A percentile compares a stretch with the other conserved stretches of the same genome.
These are phyloP conservation scores for Sequoiadendron giganteum DNA, from an alignment of 75 land plant species.

Conservation along the genomic window DNA sequence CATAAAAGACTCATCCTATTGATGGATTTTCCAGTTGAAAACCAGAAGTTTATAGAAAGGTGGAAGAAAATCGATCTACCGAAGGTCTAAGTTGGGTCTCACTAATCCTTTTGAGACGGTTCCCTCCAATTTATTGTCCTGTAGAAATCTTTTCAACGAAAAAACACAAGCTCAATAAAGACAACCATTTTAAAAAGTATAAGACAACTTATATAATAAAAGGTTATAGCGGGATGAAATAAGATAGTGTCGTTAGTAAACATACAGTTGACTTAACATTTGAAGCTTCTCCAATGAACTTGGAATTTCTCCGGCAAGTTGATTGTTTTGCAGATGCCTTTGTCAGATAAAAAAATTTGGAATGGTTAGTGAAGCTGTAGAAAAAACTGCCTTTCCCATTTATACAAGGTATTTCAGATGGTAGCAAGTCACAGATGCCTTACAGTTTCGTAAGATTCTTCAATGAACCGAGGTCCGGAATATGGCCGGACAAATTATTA, in stretches of 20 bases:
- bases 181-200: no score
- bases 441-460: background rate
- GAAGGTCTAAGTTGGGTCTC: background rate
- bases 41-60: background rate
- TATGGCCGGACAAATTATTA: background rate
- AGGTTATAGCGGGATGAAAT: no score
- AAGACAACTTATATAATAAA: no score
- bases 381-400: background rate
- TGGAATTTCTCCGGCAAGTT: background rate
- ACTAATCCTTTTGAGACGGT: background rate
- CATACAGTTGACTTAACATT: background rate
- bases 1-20: no score
- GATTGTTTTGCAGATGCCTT: background rate
- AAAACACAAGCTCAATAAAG: no score
- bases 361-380: background rate
- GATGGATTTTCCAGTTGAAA: no score
- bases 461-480: background rate
- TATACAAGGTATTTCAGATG: background rate
- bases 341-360: background rate
- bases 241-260: background rate
- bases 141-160: background rate
- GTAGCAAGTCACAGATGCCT: background rate
- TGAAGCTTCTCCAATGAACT: background rate
- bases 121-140: background rate
- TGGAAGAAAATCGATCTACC: background rate